Conservation (phyloP, 2,329 filamentous ascomycete species). For the Diaporthe citriasiana region DNA sequence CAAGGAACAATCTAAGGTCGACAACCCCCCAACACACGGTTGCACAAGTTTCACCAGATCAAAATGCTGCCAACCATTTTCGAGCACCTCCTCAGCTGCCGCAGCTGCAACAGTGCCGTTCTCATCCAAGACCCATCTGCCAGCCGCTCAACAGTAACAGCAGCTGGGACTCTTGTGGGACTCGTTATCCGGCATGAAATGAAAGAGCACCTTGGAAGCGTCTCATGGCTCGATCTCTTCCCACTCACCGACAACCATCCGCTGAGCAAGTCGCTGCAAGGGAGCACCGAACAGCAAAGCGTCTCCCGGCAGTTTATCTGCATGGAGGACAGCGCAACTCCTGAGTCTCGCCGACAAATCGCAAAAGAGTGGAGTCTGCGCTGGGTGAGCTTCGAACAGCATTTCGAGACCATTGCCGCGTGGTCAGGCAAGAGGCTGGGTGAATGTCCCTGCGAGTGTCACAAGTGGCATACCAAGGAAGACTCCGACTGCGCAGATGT, state of each 20-base stretch:
- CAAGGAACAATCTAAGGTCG: not conserved
- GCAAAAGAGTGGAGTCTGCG: not conserved
- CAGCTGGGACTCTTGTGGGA: not conserved
- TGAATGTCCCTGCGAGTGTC: slow-evolving; percentile 13
- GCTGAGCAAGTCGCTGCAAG: not conserved
- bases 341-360: not conserved
- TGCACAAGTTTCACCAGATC: not conserved
- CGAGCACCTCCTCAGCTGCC: slow-evolving; percentile 13
- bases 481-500: not conserved
- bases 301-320: not conserved
- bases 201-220: not conserved
- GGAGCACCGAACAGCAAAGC: too few relatives aligned
- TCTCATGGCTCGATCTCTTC: not conserved
- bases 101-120: not conserved
- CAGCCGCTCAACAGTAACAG: not conserved
- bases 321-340: slow-evolving; percentile 3
- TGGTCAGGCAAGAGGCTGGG: not conserved
- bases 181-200: not conserved
- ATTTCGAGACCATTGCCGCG: slow-evolving; percentile 13
- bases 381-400: not conserved
- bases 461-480: not conserved
- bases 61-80: not conserved
- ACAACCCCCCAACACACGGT: not conserved
- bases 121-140: not conserved
- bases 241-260: not conserved